Conservation (phyloP, 768 basidiomycete species). For the Auriculariales sp. region DNA sequence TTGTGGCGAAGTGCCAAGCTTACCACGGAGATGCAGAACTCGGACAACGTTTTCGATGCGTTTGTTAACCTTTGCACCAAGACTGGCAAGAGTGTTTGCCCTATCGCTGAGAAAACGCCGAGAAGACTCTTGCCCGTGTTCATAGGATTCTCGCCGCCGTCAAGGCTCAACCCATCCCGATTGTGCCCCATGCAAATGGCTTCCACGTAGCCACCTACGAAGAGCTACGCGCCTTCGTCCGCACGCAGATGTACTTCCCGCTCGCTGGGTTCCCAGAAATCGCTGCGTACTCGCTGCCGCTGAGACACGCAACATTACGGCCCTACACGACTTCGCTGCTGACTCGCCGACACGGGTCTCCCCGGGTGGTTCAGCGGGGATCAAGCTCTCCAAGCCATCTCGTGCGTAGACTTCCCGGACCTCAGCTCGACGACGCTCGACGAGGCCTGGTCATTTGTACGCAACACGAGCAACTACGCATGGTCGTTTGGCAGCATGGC, state of each 20-base stretch:
- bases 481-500: not conserved
- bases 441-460: not conserved
- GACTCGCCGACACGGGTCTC: not conserved
- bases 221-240: not conserved
- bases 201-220: not conserved
- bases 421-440: not conserved
- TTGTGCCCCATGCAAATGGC: not conserved
- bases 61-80: slow-evolving; percentile 2
- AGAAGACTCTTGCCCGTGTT: not conserved
- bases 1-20: no score
- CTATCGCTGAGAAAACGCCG: not conserved
- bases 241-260: not conserved
- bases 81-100: not conserved
- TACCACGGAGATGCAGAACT: not conserved
- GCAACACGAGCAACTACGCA: not conserved
- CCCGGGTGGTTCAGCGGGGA: not conserved
- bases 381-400: not conserved
- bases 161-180: not conserved
- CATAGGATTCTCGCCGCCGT: not conserved
- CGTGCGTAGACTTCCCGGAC: not conserved
- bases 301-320: not conserved
- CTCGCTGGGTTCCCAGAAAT: not conserved
- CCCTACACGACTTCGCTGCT: not conserved
- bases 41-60: not conserved
- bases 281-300: not conserved